Percentiles rank a stretch among this genome's conserved stretches.
Conservation (phyloP, 2,329 filamentous ascomycete genomes). For the Trichoderma aggressivum region DNA sequence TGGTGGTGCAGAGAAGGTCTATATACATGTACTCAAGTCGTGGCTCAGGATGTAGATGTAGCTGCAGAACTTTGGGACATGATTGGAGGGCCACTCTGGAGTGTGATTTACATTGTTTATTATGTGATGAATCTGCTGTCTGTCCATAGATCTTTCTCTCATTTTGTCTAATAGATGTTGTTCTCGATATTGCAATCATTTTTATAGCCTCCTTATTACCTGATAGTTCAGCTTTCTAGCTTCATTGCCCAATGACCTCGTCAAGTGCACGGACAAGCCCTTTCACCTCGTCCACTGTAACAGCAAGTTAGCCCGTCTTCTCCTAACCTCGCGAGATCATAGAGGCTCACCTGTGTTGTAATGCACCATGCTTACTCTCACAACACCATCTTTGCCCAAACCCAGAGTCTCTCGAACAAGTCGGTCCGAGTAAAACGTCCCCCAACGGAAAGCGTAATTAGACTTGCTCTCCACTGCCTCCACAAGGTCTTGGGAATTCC, state of each 20-base stretch:
- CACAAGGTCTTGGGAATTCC: slow-evolving; percentile 55
- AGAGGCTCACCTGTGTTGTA: slow-evolving; percentile 62
- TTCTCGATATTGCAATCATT: not conserved
- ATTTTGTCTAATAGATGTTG: not conserved
- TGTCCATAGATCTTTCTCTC: not conserved
- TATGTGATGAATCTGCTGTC: not conserved
- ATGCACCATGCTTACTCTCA: slow-evolving; percentile 68
- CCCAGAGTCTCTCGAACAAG: slow-evolving; percentile 57
- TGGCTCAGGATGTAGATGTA: not conserved
- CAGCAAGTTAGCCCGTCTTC: slow-evolving; percentile 13
- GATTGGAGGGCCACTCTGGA: not conserved
- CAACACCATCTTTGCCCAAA: slow-evolving; percentile 56
- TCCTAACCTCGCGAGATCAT: not conserved
- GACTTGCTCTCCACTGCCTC: slow-evolving; percentile 58
- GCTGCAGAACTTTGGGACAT: not conserved
- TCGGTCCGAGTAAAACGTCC: slow-evolving; percentile 65
- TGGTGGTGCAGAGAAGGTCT: not conserved
- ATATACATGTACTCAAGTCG: not conserved
- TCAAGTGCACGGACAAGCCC: slow-evolving; percentile 51
- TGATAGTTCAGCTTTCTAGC: not conserved
- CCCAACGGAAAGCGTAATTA: slow-evolving; percentile 62
- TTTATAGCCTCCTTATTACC: not conserved
- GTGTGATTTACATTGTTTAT: not conserved
- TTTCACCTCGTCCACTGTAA: slow-evolving; percentile 54
- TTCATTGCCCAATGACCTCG: slow-evolving; percentile 30